Evolutionary conservation across 2,329 filamentous ascomycete genomes (phyloP), one percentile per base, ranked within the genome.

Genomic region (Scleromitrula shiraiana): DNA sequence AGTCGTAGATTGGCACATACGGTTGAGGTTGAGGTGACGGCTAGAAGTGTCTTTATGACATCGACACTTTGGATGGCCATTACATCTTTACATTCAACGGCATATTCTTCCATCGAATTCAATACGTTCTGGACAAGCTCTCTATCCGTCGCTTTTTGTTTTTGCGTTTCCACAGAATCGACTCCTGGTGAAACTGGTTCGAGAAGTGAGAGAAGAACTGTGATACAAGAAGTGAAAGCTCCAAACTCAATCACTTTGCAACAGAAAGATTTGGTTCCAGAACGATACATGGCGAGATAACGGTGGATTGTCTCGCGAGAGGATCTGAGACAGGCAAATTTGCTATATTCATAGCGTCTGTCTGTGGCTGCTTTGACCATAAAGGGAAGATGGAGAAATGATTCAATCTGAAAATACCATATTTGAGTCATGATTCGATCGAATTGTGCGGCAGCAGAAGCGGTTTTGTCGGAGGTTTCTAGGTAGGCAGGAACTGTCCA

Each of bases 321-420:
- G 14, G 61, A 54, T 45, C 51, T 62, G 5, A 62, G 37, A 40
- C 61, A 63, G 22, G 51, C 55, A 29, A 64, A 59, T 51, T 59
- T 63, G 44, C 55, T 62, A 46, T 62, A 64, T 15, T 64, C 60
- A 43, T 57, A 63, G 2, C 59, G 58, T 14, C 59, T 52, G 41
- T 64, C 60, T 2, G 53, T 62, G 7, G 57, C 50, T 5, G 61
- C 59, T 32, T 56, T 55, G n/a, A 64, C 50, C 61, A 64, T 64
- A 42, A 61, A 64, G 22, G 60, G 61, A 12, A 64, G 42, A 45
- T 64, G 61, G 2, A 62, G 32, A 3, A 63, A 50, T 6, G 52
- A 50, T 42, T 61, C 50, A 7, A 63, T 36, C 37, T 64, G 59
- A 41, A 53, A 63, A 35, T 56, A 60, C 54, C 58, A 64, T 4